Conservation (phyloP, 345 rosid species). For the Sisymbrium irio region DNA sequence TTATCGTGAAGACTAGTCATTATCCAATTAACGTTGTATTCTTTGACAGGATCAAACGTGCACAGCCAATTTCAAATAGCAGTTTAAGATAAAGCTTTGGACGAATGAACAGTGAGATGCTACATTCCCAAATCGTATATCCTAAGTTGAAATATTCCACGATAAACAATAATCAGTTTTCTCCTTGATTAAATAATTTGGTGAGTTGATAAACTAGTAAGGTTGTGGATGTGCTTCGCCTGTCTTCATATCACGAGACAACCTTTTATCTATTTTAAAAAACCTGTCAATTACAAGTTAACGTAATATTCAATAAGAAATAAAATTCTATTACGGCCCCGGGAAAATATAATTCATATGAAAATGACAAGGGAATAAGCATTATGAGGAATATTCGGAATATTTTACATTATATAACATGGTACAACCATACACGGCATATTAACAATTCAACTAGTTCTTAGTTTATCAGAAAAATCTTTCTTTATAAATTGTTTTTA, state of each 20-base stretch:
- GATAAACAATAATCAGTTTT: not conserved
- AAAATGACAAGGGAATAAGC: conserved; percentile 32
- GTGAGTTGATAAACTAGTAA: not conserved
- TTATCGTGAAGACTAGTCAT: conserved; percentile 32
- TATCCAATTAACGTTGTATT: conserved; percentile 10
- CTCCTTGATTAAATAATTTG: not conserved
- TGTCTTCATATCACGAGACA: conserved; percentile 36
- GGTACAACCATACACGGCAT: conserved; percentile 33
- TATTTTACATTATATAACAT: conserved; percentile 31
- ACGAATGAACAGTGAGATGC: conserved; percentile 32
- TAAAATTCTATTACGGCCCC: not conserved
- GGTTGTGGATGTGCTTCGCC: conserved; percentile 24
- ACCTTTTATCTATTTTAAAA: conserved; percentile 11
- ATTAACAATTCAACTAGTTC: conserved; percentile 24
- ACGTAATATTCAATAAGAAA: conserved; percentile 18
- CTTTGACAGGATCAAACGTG: conserved; percentile 23
- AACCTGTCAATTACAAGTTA: conserved; percentile 13
- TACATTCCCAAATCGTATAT: conserved; percentile 29
- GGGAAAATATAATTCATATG: not conserved
- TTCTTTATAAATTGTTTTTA: not conserved
- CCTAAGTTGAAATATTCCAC: conserved; percentile 27
- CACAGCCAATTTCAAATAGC: not conserved
- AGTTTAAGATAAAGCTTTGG: not conserved
- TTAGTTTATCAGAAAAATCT: not conserved
- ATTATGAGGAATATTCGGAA: conserved; percentile 23